A percentile compares a stretch with the other conserved stretches of the same genome.
Conservation (phyloP, 1,139 yeast genomes). For the Martiniozyma asiatica region DNA sequence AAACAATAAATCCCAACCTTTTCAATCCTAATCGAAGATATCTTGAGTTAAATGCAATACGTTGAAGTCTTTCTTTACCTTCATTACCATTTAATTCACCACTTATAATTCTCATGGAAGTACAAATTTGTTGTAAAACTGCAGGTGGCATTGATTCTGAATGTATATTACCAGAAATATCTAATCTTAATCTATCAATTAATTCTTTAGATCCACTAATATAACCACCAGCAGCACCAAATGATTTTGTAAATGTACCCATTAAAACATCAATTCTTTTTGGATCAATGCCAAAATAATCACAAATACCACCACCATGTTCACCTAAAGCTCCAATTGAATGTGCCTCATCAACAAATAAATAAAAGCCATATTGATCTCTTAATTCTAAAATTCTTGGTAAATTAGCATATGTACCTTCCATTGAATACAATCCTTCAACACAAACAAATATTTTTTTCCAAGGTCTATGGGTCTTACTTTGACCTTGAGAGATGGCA, state of each 20-base stretch:
- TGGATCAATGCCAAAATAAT: conserved; percentile 75
- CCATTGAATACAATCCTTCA: conserved; percentile 97
- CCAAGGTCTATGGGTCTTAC: conserved; percentile 96
- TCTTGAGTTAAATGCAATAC: conserved; percentile 92
- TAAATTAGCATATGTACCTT: conserved; percentile 85
- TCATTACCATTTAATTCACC: conserved; percentile 88
- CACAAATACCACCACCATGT: conserved; percentile 87
- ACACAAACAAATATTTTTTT: conserved; percentile 84
- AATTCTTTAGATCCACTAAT: conserved; percentile 61
- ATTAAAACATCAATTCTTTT: conserved; percentile 69
- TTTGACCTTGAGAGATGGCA: conserved; percentile 92
- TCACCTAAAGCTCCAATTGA: conserved; percentile 98
- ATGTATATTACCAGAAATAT: conserved; percentile 62
- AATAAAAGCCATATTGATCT: conserved; percentile 76
- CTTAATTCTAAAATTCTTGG: conserved; percentile 68
- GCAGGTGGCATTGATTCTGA: conserved; percentile 87
- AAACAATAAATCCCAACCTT: conserved; percentile 84
- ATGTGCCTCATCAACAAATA: conserved; percentile 95
- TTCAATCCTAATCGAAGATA: conserved; percentile 83
- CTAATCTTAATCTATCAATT: conserved; percentile 63
- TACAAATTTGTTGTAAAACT: conserved; percentile 75
- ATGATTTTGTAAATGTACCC: conserved; percentile 97
- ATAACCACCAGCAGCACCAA: conserved; percentile 98
- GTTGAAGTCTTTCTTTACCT: conserved; percentile 79
- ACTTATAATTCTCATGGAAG: conserved; percentile 66